Evolutionary conservation across 2,329 filamentous ascomycete genomes (phyloP).

Genomic region (Pleomassaria siparia): DNA sequence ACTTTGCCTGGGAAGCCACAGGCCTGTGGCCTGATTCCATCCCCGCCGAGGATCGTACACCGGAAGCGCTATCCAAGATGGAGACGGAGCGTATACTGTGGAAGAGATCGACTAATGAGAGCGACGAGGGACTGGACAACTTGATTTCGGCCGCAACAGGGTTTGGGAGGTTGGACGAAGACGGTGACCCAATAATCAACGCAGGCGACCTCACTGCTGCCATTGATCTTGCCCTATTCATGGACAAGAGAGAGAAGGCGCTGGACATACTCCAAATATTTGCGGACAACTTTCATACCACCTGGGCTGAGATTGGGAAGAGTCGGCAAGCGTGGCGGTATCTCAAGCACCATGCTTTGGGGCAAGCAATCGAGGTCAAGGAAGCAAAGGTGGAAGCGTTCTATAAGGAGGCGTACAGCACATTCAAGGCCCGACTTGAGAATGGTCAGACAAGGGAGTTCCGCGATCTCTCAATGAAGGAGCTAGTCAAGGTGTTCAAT

Average conservation of each 20-base stretch:
- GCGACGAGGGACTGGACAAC: constrained; percentile 14
- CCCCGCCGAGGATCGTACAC: constrained; percentile 14
- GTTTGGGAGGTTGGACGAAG: constrained; percentile 8
- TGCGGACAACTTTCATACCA: constrained; percentile 16
- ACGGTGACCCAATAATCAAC: constrained; percentile 9
- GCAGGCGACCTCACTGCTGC: constrained; percentile 17
- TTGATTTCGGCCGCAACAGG: constrained; percentile 13
- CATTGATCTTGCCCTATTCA: constrained; percentile 17
- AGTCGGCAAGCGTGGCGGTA: constrained; percentile 15
- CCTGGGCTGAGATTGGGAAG: constrained; percentile 13
- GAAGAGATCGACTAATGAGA: constrained; percentile 14
- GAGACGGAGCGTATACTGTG: constrained; percentile 20
- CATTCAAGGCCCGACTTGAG: constrained; percentile 14
- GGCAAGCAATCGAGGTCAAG: constrained; percentile 13
- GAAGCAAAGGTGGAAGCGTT: constrained; percentile 14
- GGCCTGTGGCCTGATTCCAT: constrained; percentile 16
- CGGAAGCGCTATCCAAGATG: constrained; percentile 14
- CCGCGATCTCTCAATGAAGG: constrained; percentile 11
- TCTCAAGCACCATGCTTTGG: constrained; percentile 15
- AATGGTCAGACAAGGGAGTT: constrained; percentile 12
- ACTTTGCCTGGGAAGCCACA: constrained; percentile 21
- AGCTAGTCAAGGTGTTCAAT: constrained; percentile 17
- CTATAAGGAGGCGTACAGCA: constrained; percentile 10
- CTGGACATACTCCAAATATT: constrained; percentile 17
- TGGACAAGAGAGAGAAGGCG: constrained; percentile 14